Evolutionary conservation across 2,329 filamentous ascomycete genomes (phyloP).

Genomic region (Fusarium sambucinum): DNA sequence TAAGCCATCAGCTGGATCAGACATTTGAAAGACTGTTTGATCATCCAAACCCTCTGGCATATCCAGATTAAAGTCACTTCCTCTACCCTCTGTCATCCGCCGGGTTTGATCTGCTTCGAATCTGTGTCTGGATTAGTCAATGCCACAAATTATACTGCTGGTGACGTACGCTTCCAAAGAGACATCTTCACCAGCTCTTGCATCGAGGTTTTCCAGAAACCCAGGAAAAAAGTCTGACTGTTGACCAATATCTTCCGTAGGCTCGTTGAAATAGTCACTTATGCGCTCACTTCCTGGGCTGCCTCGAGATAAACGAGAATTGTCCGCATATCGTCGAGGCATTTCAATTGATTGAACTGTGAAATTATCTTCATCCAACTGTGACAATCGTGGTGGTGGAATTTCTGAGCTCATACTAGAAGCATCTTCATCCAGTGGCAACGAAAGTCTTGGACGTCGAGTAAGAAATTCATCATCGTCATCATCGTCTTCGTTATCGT

Average conservation of each 20-base stretch:
- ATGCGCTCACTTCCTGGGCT: conserved; percentile 66
- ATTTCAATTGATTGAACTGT: conserved; percentile 71
- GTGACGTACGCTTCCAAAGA: conserved; percentile 58
- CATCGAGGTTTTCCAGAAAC: conserved; percentile 59
- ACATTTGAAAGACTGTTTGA: conserved; percentile 66
- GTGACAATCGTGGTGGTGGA: conserved; percentile 65
- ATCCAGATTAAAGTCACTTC: conserved; percentile 65
- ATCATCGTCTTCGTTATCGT: conserved; percentile 66
- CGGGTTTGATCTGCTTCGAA: conserved; percentile 57
- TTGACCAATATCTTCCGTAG: conserved; percentile 56
- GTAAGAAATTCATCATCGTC: conserved; percentile 59
- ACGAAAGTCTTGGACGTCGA: conserved; percentile 64
- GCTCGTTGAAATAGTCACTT: conserved; percentile 64
- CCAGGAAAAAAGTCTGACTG: conserved; percentile 67
- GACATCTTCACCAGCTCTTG: conserved; percentile 55
- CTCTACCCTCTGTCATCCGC: conserved; percentile 57
- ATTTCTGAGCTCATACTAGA: conserved; percentile 67
- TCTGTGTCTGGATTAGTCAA: conserved; percentile 40
- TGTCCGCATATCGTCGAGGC: conserved; percentile 63
- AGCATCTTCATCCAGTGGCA: conserved; percentile 65
- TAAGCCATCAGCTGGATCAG: conserved; percentile 50
- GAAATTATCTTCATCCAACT: conserved; percentile 69
- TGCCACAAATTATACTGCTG: neutral
- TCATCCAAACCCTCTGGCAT: conserved; percentile 61
- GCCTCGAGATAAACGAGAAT: conserved; percentile 62